These are phyloP conservation scores for Pleodorina starrii DNA, from an alignment of 139 green algal genomes.

Conservation along the genomic window DNA sequence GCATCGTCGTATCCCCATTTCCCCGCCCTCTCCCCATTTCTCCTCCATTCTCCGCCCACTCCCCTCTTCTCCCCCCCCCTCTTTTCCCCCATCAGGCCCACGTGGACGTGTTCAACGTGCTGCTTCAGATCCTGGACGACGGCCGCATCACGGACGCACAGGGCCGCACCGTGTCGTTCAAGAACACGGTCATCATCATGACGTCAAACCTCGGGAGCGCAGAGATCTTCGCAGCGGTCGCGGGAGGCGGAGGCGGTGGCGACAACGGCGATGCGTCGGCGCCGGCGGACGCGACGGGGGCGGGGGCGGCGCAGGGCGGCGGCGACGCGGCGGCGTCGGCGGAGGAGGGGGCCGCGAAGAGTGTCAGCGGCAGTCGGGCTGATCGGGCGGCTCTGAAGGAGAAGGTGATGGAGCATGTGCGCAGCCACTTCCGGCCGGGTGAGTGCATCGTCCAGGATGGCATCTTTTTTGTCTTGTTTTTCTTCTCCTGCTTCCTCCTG, in stretches of 20 bases:
- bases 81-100: conserved; percentile 89
- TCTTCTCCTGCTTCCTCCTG: not conserved
- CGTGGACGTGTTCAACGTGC: conserved; percentile 99
- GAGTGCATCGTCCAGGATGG: not conserved
- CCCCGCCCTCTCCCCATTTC: too few species aligned
- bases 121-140: conserved; percentile 94
- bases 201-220: conserved; percentile 95
- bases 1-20: too few species aligned
- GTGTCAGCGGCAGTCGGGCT: not conserved
- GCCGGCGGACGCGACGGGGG: not conserved
- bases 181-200: conserved; percentile 98
- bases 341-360: not conserved
- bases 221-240: conserved; percentile 74
- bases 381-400: conserved; percentile 43
- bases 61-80: not conserved
- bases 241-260: not conserved
- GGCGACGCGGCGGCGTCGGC: not conserved
- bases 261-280: not conserved
- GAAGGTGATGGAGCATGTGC: conserved; percentile 80
- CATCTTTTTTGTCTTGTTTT: too few species aligned
- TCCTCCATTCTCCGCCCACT: not conserved
- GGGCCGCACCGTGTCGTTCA: conserved; percentile 95
- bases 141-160: conserved; percentile 93
- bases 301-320: not conserved
- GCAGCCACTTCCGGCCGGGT: conserved; percentile 78